A percentile compares a stretch with the other conserved stretches of the same genome.
Evolutionary conservation across 2,329 filamentous ascomycete genomes (phyloP).

Genomic region (Lecanicillium sp.): DNA sequence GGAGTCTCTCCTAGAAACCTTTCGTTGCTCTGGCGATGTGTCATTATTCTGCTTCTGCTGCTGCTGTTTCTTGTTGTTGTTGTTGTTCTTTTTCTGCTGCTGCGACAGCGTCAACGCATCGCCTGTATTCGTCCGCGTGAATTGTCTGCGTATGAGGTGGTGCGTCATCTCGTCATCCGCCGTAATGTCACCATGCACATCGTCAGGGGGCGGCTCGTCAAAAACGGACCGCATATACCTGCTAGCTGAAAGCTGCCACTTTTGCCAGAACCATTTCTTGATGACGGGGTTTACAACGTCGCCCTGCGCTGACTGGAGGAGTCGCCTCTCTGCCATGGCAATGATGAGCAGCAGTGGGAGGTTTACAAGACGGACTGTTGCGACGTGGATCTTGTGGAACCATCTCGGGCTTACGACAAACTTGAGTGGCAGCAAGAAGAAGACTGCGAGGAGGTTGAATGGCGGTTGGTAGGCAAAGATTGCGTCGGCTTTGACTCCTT

Average conservation of each 20-base stretch:
- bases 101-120: conserved; percentile 6
- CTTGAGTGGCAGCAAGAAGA: conserved; percentile 68
- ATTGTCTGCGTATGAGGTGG: conserved; percentile 50
- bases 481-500: conserved; percentile 78
- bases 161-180: conserved; percentile 51
- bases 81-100: conserved; percentile 9
- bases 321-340: conserved; percentile 59
- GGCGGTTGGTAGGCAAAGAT: conserved; percentile 77
- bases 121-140: conserved; percentile 35
- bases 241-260: conserved; percentile 60
- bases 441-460: conserved; percentile 72
- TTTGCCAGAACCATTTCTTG: conserved; percentile 53
- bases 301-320: conserved; percentile 47
- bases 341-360: conserved; percentile 66
- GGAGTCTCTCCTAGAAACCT: conserved; percentile 43
- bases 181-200: conserved; percentile 46
- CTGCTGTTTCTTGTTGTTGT: conserved; percentile 13
- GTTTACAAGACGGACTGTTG: conserved; percentile 65
- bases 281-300: conserved; percentile 9
- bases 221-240: conserved; percentile 67
- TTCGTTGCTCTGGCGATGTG: conserved; percentile 11
- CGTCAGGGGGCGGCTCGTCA: conserved; percentile 58
- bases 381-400: conserved; percentile 87
- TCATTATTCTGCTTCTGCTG: no score
- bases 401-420: conserved; percentile 71